phyloP scores from a whole-genome alignment of 2,329 filamentous ascomycete species.

The Capronia epimyces region DNA sequence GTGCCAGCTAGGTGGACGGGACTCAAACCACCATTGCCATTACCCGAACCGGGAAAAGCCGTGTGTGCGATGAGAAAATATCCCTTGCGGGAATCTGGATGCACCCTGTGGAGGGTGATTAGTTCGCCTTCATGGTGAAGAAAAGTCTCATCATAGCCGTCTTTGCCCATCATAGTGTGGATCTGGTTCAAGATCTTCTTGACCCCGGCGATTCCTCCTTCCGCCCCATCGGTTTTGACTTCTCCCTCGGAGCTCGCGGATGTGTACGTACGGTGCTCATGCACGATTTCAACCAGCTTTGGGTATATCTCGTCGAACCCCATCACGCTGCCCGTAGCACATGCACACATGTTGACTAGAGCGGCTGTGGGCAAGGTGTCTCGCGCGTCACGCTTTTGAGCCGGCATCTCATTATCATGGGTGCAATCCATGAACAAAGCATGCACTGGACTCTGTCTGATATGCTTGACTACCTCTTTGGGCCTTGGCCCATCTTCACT shows the following conservation, averaged over 20 bases:
- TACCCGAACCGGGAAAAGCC: slow-evolving; percentile 84
- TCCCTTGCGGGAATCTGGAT: slow-evolving; percentile 84
- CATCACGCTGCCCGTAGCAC: slow-evolving; percentile 92
- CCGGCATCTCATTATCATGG: slow-evolving; percentile 93
- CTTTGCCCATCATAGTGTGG: slow-evolving; percentile 90
- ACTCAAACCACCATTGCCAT: slow-evolving; percentile 72
- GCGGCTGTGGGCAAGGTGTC: slow-evolving; percentile 94
- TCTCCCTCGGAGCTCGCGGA: slow-evolving; percentile 63
- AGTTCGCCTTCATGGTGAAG: slow-evolving; percentile 96
- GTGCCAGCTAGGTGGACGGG: slow-evolving; percentile 78
- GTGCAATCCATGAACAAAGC: slow-evolving; percentile 99
- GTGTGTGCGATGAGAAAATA: slow-evolving; percentile 96
- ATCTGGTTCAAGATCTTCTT: slow-evolving; percentile 94
- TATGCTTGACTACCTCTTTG: slow-evolving; percentile 66
- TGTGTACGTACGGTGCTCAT: slow-evolving; percentile 77
- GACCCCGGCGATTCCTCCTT: slow-evolving; percentile 79
- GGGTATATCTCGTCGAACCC: slow-evolving; percentile 97
- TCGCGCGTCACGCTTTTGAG: slow-evolving; percentile 87
- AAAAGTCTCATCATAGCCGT: slow-evolving; percentile 90
- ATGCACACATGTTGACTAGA: slow-evolving; percentile 91
- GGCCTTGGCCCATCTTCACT: slow-evolving; percentile 28
- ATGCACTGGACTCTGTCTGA: slow-evolving; percentile 83
- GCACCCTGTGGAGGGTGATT: slow-evolving; percentile 90
- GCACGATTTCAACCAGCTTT: slow-evolving; percentile 83
- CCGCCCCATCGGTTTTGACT: slow-evolving; percentile 62